A percentile compares a stretch with the other conserved stretches of the same genome.
These are phyloP conservation scores for Turritis glabra DNA, from an alignment of 345 rosid genomes.

Conservation along the genomic window DNA sequence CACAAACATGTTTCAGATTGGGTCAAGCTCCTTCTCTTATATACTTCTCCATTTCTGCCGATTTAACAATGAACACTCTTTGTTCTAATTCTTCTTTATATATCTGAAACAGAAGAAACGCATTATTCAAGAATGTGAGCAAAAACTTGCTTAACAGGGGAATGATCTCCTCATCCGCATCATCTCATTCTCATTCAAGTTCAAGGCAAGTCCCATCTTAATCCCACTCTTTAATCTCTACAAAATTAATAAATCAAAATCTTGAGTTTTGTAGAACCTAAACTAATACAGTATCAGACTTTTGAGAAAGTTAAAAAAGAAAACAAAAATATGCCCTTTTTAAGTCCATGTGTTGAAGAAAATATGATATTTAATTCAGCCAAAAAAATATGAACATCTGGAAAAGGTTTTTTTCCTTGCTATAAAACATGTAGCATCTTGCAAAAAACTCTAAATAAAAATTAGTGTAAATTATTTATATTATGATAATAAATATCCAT, in stretches of 20 bases:
- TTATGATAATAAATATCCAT: not conserved
- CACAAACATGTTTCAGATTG: slow-evolving; percentile 25
- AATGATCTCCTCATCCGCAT: slow-evolving; percentile 34
- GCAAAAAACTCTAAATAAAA: not conserved
- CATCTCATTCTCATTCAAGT: slow-evolving; percentile 24
- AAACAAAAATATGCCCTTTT: not conserved
- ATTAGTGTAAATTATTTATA: not conserved
- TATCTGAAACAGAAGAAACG: slow-evolving; percentile 22
- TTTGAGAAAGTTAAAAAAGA: not conserved
- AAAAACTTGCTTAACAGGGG: slow-evolving; percentile 15
- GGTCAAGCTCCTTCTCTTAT: slow-evolving; percentile 17
- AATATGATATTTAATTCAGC: not conserved
- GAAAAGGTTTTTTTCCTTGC: not conserved
- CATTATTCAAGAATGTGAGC: slow-evolving; percentile 18
- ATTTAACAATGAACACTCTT: not conserved
- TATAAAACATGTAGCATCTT: not conserved
- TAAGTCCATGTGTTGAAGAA: not conserved
- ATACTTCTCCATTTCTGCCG: slow-evolving; percentile 1
- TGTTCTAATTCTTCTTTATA: slow-evolving; percentile 10
- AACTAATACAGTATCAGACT: not conserved
- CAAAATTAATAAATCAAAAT: not conserved
- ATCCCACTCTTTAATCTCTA: not conserved
- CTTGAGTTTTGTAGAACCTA: not conserved
- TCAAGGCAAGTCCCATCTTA: slow-evolving; percentile 28
- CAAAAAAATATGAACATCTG: not conserved